Percentiles rank a stretch among this genome's conserved stretches.
Conservation (phyloP, 106 monocot species). For the Apostasia shenzhenica region DNA sequence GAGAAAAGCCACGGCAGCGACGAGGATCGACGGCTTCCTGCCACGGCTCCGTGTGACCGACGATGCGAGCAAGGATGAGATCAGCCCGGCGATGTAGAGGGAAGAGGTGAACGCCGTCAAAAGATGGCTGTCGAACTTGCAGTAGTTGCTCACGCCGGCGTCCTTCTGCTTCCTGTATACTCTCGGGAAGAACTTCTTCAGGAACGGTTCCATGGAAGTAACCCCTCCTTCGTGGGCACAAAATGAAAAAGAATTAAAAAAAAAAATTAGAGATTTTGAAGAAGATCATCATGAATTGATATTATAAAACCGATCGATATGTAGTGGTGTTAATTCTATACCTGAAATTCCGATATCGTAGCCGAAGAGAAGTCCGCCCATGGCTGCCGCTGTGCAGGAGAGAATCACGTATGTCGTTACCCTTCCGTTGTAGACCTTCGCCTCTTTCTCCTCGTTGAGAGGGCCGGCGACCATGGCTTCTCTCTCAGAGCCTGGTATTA, state of each 20-base stretch:
- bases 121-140: slow-evolving; percentile 31
- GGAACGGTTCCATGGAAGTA: slow-evolving; percentile 29
- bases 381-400: too few species aligned
- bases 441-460: too few species aligned
- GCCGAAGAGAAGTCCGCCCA: too few species aligned
- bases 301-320: too few species aligned
- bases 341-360: too few species aligned
- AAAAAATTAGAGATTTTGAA: too few species aligned
- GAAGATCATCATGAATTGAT: too few species aligned
- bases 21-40: slow-evolving; percentile 19
- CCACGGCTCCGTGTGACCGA: slow-evolving; percentile 19
- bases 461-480: too few species aligned
- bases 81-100: slow-evolving; percentile 28
- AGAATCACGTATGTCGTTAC: too few species aligned
- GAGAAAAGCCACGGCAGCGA: slow-evolving; percentile 29
- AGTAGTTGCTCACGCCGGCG: slow-evolving; percentile 35
- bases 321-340: too few species aligned
- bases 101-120: slow-evolving; percentile 36
- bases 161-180: slow-evolving; percentile 16
- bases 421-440: too few species aligned
- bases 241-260: not conserved
- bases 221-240: slow-evolving; percentile 21
- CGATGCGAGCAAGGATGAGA: slow-evolving; percentile 29
- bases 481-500: too few species aligned
- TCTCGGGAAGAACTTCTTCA: slow-evolving; percentile 34